Conservation (phyloP, 2,329 filamentous ascomycete species). For the Colletotrichum neosansevieriae region DNA sequence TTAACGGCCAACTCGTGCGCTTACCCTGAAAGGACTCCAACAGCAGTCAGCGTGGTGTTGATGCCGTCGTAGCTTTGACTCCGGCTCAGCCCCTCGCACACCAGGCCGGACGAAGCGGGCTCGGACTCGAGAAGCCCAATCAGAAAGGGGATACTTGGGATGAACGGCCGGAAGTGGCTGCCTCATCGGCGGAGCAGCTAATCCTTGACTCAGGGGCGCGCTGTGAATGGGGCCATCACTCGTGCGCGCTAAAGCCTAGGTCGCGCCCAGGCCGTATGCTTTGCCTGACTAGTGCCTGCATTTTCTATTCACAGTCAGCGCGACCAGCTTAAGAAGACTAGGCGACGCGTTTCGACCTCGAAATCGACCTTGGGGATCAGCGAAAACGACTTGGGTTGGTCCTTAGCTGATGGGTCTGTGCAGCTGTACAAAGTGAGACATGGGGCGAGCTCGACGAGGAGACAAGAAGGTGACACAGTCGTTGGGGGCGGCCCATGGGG, state of each 20-base stretch:
- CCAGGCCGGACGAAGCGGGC: slow-evolving; percentile 32
- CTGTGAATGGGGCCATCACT: slow-evolving; percentile 20
- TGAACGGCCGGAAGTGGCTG: slow-evolving; percentile 37
- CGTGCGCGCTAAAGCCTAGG: slow-evolving; percentile 22
- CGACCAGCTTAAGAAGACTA: slow-evolving; percentile 15
- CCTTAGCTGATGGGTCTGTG: slow-evolving; percentile 22
- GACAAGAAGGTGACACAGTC: not conserved
- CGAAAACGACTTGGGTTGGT: slow-evolving; percentile 1
- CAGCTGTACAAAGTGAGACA: slow-evolving; percentile 8
- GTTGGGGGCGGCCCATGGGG: not conserved
- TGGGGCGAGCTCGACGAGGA: not conserved
- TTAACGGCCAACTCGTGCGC: slow-evolving; percentile 30
- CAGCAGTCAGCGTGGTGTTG: slow-evolving; percentile 14
- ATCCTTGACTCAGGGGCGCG: slow-evolving; percentile 37
- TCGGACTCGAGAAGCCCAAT: slow-evolving; percentile 30
- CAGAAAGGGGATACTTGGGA: slow-evolving; percentile 13
- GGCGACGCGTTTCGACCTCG: slow-evolving; percentile 22
- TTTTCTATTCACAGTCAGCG: slow-evolving; percentile 10
- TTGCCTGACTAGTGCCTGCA: slow-evolving; percentile 28
- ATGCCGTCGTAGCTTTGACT: slow-evolving; percentile 27
- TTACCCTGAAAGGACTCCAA: slow-evolving; percentile 7
- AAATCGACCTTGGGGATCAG: slow-evolving; percentile 19
- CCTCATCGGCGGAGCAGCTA: slow-evolving; percentile 21
- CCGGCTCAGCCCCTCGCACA: slow-evolving; percentile 20
- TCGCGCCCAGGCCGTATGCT: not conserved